Evolutionary conservation across 805 yeast species (phyloP).

Genomic region (Peterozyma xylosa): DNA sequence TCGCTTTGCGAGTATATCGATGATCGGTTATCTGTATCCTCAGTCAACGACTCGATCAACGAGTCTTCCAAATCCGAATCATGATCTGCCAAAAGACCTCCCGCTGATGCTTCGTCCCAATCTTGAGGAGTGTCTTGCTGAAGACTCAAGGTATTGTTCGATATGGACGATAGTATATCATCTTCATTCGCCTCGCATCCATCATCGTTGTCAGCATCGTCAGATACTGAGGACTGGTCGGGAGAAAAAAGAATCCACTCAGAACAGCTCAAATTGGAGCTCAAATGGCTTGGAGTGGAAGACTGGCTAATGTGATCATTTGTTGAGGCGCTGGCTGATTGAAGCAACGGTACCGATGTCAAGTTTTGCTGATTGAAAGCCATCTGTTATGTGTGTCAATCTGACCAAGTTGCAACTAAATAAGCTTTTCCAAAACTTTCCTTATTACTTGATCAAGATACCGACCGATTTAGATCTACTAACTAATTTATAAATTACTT

Average conservation of each 20-base stretch:
- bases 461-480: no score
- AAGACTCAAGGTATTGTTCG: constrained; percentile 8
- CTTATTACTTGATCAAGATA: no score
- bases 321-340: no score
- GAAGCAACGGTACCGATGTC: background rate
- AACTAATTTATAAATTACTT: no score
- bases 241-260: constrained; percentile 26
- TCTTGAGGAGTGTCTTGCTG: constrained; percentile 6
- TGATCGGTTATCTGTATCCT: constrained; percentile 12
- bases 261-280: constrained; percentile 13
- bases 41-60: constrained; percentile 18
- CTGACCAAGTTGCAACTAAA: no score
- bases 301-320: no score
- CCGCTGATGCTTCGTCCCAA: constrained; percentile 9
- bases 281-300: background rate
- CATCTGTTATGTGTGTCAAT: background rate
- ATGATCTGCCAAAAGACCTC: constrained; percentile 7
- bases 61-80: constrained; percentile 16
- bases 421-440: no score
- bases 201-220: constrained; percentile 5
- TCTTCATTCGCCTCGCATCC: constrained; percentile 12
- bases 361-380: constrained; percentile 2
- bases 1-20: constrained; percentile 13
- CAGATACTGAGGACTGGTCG: constrained; percentile 7
- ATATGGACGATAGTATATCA: constrained; percentile 18